A percentile compares a stretch with the other conserved stretches of the same genome.
phyloP scores from a whole-genome alignment of 495 filamentous ascomycete species.

The Penicillium pulvis region DNA sequence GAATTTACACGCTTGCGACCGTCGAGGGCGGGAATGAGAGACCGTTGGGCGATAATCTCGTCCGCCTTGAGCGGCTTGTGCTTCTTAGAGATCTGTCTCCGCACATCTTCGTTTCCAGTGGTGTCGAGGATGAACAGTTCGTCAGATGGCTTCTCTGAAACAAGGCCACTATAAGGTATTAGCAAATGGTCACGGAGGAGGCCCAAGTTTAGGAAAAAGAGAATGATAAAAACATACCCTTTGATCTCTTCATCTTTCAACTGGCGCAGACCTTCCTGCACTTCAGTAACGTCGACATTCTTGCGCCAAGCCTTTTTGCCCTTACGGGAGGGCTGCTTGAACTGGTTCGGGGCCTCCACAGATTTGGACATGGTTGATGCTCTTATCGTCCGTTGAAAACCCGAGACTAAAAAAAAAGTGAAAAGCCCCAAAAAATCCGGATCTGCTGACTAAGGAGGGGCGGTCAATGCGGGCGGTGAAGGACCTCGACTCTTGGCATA shows the following conservation, averaged over 20 bases:
- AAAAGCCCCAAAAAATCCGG: conserved; percentile 37
- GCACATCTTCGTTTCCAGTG: conserved; percentile 62
- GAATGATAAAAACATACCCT: conserved; percentile 58
- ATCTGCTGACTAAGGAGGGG: conserved; percentile 43
- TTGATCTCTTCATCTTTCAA: conserved; percentile 85
- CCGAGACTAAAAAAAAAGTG: conserved; percentile 19
- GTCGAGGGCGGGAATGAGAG: conserved; percentile 74
- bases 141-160: conserved; percentile 75
- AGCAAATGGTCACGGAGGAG: conserved; percentile 5
- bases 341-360: conserved; percentile 54
- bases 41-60: conserved; percentile 85
- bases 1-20: conserved; percentile 69
- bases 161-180: conserved; percentile 63
- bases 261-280: conserved; percentile 79
- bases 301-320: conserved; percentile 99
- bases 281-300: conserved; percentile 88
- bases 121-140: conserved; percentile 85
- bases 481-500: conserved; percentile 14
- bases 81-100: conserved; percentile 61
- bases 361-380: conserved; percentile 38
- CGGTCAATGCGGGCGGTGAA: conserved; percentile 28
- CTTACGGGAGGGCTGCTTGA: conserved; percentile 88
- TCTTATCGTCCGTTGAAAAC: conserved; percentile 29
- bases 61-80: conserved; percentile 82
- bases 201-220: conserved; percentile 2